Base-by-base conservation (phyloP, 768 basidiomycete species). In the Lepiota venenata region DNA sequence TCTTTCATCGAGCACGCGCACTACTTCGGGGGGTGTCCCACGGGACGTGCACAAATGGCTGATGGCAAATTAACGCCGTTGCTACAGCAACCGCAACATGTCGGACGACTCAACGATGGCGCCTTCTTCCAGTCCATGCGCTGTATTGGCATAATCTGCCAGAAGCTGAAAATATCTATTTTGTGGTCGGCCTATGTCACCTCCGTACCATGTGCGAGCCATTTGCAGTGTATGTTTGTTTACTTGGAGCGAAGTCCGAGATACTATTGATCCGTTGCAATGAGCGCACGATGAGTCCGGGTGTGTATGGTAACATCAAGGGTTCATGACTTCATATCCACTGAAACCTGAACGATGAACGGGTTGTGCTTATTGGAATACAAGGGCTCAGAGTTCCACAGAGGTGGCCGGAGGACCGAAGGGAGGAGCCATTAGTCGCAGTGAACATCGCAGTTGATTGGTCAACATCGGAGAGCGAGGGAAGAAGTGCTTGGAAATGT, bases 61-160 rank as follows among this genome's bases (percentile, higher is more conserved):
- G 32, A 44, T 14, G 8, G 50, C 12, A 16, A 40, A 36, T 36
- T 27, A 43, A 40, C 20, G 50, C n/a, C 7, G 43, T 54, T 54
- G 52, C 52, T 47, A 47, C 15, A 47, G 32, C 44, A 35, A 54
- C 45, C 11, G 21, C 46, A 38, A 54, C 20, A 9, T 18, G 27
- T 5, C 22, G 37, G 18, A 22, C 35, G 25, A 25, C 25, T 25
- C 12, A 6, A 10, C 29, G 9, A 11, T 35, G 27, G 12, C n/a
- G 27, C 18, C 20, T 35, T 47, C 20, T 35, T 47, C 46, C 4
- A n/a, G 25, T 35, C n/a, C 32, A 15, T 18, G 36, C 21, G 32
- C 20, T 11, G 18, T n/a, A 22, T 39, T 54, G 52, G 52, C 45
- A 47, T 20, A 40, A 47, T 54, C 45, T 47, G 52, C 52, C 52